Conservation (phyloP, 495 filamentous ascomycete species). For the Xylaria curta region DNA sequence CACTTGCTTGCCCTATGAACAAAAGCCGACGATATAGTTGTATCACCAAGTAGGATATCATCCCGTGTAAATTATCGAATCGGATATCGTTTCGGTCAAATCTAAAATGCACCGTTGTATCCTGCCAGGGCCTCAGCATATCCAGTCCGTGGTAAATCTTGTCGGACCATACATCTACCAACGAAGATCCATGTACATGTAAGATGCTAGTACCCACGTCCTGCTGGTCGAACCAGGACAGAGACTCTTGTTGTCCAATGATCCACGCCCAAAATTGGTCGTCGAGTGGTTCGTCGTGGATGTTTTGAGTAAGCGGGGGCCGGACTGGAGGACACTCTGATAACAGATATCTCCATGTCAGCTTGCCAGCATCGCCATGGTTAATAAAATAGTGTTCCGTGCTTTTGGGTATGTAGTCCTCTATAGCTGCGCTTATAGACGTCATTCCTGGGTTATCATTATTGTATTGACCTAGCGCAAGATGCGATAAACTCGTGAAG, state of each 20-base stretch:
- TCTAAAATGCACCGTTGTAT: not conserved
- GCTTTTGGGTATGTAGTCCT: not conserved
- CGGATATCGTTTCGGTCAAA: conserved; percentile 3
- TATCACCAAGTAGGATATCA: not conserved
- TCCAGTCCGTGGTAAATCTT: not conserved
- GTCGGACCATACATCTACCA: not conserved
- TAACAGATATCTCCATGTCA: not conserved
- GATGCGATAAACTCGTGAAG: not conserved
- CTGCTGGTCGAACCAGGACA: not conserved
- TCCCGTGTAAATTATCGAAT: not conserved
- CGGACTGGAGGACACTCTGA: not conserved
- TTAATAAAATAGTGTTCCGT: not conserved
- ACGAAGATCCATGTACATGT: not conserved
- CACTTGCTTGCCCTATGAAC: not conserved
- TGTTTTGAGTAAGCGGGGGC: not conserved
- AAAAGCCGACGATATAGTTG: not conserved
- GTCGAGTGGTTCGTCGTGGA: not conserved
- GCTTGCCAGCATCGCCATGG: not conserved
- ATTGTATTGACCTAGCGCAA: not conserved
- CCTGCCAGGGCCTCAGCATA: not conserved
- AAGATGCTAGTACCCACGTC: not conserved
- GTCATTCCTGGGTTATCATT: not conserved
- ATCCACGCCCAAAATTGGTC: not conserved
- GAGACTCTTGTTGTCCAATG: not conserved
- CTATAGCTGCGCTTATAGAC: not conserved